Base-by-base conservation (phyloP, 495 filamentous ascomycete species). In the Pseudomonodictys pantanalensis region DNA sequence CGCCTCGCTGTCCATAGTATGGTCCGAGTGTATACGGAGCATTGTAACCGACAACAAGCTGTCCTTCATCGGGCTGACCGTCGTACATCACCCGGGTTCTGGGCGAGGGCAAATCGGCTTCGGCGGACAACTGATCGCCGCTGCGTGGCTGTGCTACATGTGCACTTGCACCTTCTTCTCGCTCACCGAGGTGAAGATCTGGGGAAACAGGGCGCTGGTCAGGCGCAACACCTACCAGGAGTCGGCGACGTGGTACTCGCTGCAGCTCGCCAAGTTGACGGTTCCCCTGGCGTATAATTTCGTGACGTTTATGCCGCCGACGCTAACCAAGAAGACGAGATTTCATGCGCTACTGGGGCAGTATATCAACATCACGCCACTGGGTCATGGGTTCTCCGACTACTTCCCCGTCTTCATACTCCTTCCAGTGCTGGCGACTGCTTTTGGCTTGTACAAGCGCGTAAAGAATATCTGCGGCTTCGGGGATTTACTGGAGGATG, bases 271-370 rank as follows among this genome's bases (percentile, higher is more conserved):
- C 8, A 85, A 88, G 49, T 80, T 98, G 28, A 95, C 89, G 29
- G 91, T 97, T 3, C 93, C 93, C 2, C 80, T 97, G 17, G 85
- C 89, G 18, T 97, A 95, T 79, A 97, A 98, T 72, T 97, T 98
- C 68, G 80, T 95, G 69, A 95, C 91, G 2, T 91, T 97, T 64
- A 70, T 96, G 18, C 85, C 86, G 6, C 80, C 75, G 22, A 74
- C 71, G 5, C 77, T 92, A 30, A 90, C 88, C 66, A 69, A 77
- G 38, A 67, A 73, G 15, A 96, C 91, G 8, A 83, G 86, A 0
- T 98, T 96, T 73, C 93, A 95, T 69, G 70, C 81, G 29, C 95
- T 98, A 67, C 79, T 98, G 2, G 93, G 93, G 20, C 71, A 82
- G 58, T 81, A 88, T 39, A 91, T 98, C 74, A 84, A 91, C 69